phyloP scores from a whole-genome alignment of 2,329 filamentous ascomycete genomes.

The Arthrinium puccinioides region DNA sequence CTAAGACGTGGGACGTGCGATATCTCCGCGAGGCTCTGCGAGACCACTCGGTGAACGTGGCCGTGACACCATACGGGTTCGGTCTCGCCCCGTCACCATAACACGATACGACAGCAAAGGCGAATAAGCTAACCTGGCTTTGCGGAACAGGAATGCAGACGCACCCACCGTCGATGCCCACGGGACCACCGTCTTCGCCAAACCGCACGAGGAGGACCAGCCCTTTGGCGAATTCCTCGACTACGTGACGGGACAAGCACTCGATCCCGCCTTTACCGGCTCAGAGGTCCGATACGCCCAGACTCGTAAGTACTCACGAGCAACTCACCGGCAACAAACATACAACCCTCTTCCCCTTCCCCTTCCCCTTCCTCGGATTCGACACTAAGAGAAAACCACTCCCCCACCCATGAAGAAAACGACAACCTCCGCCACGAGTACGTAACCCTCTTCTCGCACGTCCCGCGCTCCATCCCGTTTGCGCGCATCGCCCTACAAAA shows the following conservation, averaged over 20 bases:
- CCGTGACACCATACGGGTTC: conserved; percentile 66
- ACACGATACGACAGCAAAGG: neutral
- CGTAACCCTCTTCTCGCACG: conserved; percentile 50
- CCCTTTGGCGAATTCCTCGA: conserved; percentile 55
- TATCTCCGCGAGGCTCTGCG: conserved; percentile 51
- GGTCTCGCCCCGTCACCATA: conserved; percentile 13
- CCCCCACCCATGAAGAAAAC: conserved; percentile 48
- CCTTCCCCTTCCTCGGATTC: neutral
- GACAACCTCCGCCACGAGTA: conserved; percentile 77
- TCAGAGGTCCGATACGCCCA: conserved; percentile 64
- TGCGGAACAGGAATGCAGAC: conserved; percentile 32
- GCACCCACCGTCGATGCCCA: conserved; percentile 36
- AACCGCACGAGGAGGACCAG: conserved; percentile 62
- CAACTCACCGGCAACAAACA: too few species aligned
- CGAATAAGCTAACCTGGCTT: neutral
- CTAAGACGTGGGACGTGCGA: conserved; percentile 51
- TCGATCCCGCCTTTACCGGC: conserved; percentile 19
- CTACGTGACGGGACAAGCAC: conserved; percentile 53
- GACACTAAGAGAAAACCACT: neutral
- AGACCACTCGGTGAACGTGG: conserved; percentile 60
- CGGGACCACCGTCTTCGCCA: conserved; percentile 50
- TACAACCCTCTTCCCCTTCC: neutral
- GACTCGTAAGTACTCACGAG: conserved; percentile 57
- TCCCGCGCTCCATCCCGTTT: conserved; percentile 60
- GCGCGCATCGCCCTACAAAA: conserved; percentile 63